Evolutionary conservation across 139 green algal species (phyloP).

Genomic region (Picochlorum sp.): DNA sequence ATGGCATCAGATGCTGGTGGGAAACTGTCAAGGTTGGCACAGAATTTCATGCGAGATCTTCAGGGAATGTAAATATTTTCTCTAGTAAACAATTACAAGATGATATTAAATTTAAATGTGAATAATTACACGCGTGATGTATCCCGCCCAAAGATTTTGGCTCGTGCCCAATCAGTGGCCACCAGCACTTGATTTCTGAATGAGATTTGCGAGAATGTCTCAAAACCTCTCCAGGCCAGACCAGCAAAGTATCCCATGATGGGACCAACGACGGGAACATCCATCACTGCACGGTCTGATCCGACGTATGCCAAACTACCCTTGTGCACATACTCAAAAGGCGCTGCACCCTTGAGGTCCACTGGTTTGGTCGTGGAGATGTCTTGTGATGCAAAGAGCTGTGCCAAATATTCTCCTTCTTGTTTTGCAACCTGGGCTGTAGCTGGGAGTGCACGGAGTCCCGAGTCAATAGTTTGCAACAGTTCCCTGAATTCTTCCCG

Average conservation of each 20-base stretch:
- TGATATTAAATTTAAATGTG: neutral
- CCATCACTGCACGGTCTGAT: slow-evolving; percentile 80
- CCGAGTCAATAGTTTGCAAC: slow-evolving; percentile 57
- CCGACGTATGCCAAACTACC: slow-evolving; percentile 79
- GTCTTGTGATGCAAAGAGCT: slow-evolving; percentile 17
- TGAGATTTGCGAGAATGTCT: slow-evolving; percentile 71
- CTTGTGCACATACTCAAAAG: slow-evolving; percentile 63
- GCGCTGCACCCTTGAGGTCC: neutral
- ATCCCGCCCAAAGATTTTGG: slow-evolving; percentile 80
- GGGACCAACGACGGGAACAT: slow-evolving; percentile 63
- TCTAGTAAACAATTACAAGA: neutral
- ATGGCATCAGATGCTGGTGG: slow-evolving; percentile 45
- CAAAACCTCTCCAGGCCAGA: slow-evolving; percentile 76
- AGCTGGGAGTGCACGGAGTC: slow-evolving; percentile 64
- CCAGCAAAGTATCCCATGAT: slow-evolving; percentile 58
- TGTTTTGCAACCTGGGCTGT: slow-evolving; percentile 82
- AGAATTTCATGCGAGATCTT: slow-evolving; percentile 64
- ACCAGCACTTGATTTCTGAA: slow-evolving; percentile 79
- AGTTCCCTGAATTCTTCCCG: slow-evolving; percentile 65
- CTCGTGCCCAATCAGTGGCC: slow-evolving; percentile 66
- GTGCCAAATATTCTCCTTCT: slow-evolving; percentile 74
- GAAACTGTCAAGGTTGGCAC: slow-evolving; percentile 58
- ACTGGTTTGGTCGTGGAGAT: neutral
- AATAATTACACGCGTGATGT: slow-evolving; percentile 60
- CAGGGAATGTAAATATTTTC: slow-evolving; percentile 27